phyloP scores from a whole-genome alignment of 2,329 filamentous ascomycete genomes.

The Davidsoniella virescens region DNA sequence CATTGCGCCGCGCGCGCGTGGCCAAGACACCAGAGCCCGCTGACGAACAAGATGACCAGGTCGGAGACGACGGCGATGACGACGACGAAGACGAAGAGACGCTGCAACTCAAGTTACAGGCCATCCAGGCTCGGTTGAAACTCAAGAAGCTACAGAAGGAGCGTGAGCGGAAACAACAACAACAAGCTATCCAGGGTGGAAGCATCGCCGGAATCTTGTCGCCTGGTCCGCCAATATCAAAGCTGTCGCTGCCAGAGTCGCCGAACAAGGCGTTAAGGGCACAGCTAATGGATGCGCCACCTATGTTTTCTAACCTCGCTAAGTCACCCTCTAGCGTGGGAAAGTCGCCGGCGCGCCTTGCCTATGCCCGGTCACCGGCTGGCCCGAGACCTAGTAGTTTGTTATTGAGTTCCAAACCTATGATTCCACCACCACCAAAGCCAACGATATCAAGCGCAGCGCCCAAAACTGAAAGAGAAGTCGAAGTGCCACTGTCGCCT shows the following conservation, averaged over 20 bases:
- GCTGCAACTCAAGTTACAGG: conserved; percentile 67
- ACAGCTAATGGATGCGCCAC: conserved; percentile 1
- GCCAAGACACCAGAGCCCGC: conserved; percentile 13
- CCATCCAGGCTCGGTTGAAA: conserved; percentile 75
- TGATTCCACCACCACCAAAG: conserved; percentile 6
- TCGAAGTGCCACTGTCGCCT: conserved; percentile 10
- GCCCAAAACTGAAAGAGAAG: neutral
- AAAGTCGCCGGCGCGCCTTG: conserved; percentile 10
- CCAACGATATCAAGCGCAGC: neutral
- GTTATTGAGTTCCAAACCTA: conserved; percentile 3
- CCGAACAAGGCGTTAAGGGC: neutral
- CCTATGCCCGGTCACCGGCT: conserved; percentile 9
- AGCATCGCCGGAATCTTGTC: neutral
- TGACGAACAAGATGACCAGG: conserved; percentile 29
- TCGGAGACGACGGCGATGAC: conserved; percentile 45
- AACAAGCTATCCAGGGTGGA: neutral
- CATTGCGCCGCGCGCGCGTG: conserved; percentile 21
- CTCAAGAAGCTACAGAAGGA: conserved; percentile 70
- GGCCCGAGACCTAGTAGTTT: conserved; percentile 1
- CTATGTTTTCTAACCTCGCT: conserved; percentile 11
- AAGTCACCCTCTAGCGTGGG: conserved; percentile 11
- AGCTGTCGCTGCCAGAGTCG: neutral
- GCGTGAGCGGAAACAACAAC: conserved; percentile 23
- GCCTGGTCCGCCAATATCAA: neutral
- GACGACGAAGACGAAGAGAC: conserved; percentile 81